Evolutionary conservation across 192 early-diverging fungal species (phyloP).

Genomic region (Backusella liffmaniae): DNA sequence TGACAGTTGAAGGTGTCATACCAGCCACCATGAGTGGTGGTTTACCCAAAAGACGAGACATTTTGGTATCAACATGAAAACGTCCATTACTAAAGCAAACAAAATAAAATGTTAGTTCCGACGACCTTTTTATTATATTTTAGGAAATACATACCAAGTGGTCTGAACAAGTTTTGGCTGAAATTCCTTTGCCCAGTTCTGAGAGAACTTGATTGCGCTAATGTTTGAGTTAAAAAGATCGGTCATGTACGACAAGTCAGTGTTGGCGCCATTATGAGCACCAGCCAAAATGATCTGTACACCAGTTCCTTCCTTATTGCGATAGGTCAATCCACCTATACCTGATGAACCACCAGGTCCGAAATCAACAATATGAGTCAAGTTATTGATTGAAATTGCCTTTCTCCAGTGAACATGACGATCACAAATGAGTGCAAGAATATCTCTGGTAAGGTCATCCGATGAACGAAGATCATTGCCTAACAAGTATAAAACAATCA

Average conservation of each 20-base stretch:
- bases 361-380: conserved; percentile 93
- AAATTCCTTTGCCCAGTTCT: conserved; percentile 84
- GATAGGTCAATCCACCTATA: conserved; percentile 79
- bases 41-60: conserved; percentile 80
- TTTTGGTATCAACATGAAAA: conserved; percentile 83
- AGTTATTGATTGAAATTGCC: conserved; percentile 51
- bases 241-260: conserved; percentile 69
- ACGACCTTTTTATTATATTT: background rate
- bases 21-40: conserved; percentile 95
- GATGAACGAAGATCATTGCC: conserved; percentile 67
- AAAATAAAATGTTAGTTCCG: conserved; percentile 6
- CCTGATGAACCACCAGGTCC: conserved; percentile 85
- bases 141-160: conserved; percentile 28
- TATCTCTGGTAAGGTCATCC: conserved; percentile 54
- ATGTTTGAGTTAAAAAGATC: conserved; percentile 78
- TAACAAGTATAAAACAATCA: conserved; percentile 4
- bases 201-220: conserved; percentile 65
- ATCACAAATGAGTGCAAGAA: conserved; percentile 72
- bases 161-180: conserved; percentile 78
- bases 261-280: conserved; percentile 57
- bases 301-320: conserved; percentile 88
- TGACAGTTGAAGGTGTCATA: conserved; percentile 89
- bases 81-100: conserved; percentile 47
- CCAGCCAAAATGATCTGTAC: conserved; percentile 66
- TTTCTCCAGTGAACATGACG: conserved; percentile 76